Evolutionary conservation across 2,329 filamentous ascomycete genomes (phyloP), one percentile per base, ranked within the genome.

Genomic region (Neonectria hederae): DNA sequence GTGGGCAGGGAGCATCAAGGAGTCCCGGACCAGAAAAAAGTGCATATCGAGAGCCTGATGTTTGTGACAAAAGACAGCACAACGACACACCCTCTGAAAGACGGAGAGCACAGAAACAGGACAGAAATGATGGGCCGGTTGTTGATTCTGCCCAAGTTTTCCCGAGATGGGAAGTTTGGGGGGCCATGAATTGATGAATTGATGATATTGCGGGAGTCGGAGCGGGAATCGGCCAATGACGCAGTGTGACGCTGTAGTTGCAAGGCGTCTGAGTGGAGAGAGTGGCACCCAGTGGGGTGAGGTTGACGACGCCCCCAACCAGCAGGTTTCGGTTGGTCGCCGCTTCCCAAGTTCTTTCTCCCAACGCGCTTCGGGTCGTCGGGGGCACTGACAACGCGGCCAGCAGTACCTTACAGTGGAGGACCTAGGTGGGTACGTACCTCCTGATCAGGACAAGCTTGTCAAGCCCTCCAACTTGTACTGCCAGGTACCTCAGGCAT

Each of bases 181-280:
- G 49, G 57, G 54, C 28, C n/a, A n/a, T n/a, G n/a, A n/a, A n/a
- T n/a, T n/a, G n/a, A n/a, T 49, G 56, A 60, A 40, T 59, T 61
- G 35, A 65, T 72, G 69, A 72, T 73, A 73, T 73, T 51, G 52
- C 71, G 71, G 71, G 52, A 70, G 63, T 73, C 71, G 71, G 71
- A 63, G 63, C 71, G 71, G 71, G 59, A 54, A 63, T 73, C 71
- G 71, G 71, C 46, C 62, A 70, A 65, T 72, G 71, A 73, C 67
- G 71, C 66, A 73, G 51, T 26, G 32, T 57, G 24, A 54, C 42
- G 26, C 21, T 42, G 38, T 21, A 8, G 38, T 21, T 26, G 30
- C 10, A 55, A 51, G 43, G 49, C 28, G 32, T n/a, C 21, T 21
- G 32, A 19, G 55, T 43, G 54, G 42, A 28, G 51, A 53, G 35